Evolutionary conservation across 805 yeast genomes (phyloP).

Genomic region (Sugiyamaella floridensis): DNA sequence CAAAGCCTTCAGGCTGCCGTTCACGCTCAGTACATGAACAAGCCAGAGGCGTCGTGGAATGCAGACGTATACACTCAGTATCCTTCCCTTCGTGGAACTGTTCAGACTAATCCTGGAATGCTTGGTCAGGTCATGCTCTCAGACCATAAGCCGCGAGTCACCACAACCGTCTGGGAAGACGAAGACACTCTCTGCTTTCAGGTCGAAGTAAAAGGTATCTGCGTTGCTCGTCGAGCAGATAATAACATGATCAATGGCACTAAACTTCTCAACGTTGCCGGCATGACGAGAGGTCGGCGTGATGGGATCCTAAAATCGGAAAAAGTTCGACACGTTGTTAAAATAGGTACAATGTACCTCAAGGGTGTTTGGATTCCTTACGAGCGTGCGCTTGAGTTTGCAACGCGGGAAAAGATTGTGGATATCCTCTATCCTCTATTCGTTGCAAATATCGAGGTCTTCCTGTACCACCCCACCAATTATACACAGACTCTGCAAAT

Average conservation of each 20-base stretch:
- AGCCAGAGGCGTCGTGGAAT: not conserved
- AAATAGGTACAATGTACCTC: slow-evolving; percentile 79
- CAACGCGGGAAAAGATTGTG: slow-evolving; percentile 69
- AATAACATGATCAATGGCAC: slow-evolving; percentile 86
- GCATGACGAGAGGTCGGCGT: slow-evolving; percentile 80
- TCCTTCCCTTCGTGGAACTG: slow-evolving; percentile 19
- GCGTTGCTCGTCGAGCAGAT: slow-evolving; percentile 80
- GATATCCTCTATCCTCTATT: slow-evolving; percentile 62
- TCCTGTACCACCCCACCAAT: slow-evolving; percentile 31
- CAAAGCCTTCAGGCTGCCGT: not conserved
- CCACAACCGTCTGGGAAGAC: slow-evolving; percentile 85
- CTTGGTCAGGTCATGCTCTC: slow-evolving; percentile 27
- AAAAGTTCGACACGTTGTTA: slow-evolving; percentile 71
- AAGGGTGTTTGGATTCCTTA: slow-evolving; percentile 91
- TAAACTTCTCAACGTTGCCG: slow-evolving; percentile 73
- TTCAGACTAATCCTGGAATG: slow-evolving; percentile 19
- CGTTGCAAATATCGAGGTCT: slow-evolving; percentile 49
- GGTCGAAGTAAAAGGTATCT: slow-evolving; percentile 72
- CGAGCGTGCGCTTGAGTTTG: slow-evolving; percentile 75
- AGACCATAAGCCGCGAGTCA: slow-evolving; percentile 45
- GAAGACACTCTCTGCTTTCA: slow-evolving; percentile 80
- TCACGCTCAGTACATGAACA: not conserved
- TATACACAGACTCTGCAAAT: slow-evolving; percentile 30
- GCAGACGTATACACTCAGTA: slow-evolving; percentile 16
- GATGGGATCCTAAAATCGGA: slow-evolving; percentile 83